Percentiles rank a stretch among this genome's conserved stretches.
These are phyloP conservation scores for apple (Malus domestica) DNA, from an alignment of 306 rosid species.

Conservation along the genomic window DNA sequence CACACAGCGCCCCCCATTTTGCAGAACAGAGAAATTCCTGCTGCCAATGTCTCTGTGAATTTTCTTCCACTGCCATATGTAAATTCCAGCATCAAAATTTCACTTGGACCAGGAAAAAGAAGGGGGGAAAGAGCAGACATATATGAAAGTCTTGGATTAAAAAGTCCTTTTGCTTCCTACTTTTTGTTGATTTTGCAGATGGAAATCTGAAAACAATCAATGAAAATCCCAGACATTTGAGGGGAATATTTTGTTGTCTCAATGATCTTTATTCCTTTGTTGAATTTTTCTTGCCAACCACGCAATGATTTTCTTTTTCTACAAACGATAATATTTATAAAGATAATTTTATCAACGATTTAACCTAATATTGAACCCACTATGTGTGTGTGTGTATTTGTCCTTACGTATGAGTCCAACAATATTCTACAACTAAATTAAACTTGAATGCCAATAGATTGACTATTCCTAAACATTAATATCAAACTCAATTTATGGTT, in stretches of 20 bases:
- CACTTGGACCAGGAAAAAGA: background rate
- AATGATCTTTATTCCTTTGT: background rate
- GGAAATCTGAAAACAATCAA: slow-evolving; percentile 1
- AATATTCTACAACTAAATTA: too few species aligned
- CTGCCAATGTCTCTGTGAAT: background rate
- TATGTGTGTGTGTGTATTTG: rapidly evolving
- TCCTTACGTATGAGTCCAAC: too few species aligned
- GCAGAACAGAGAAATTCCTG: background rate
- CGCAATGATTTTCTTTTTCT: too few species aligned
- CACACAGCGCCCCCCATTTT: background rate
- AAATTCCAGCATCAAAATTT: slow-evolving; percentile 3
- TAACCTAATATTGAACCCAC: too few species aligned
- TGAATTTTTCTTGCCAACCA: too few species aligned
- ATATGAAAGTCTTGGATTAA: background rate
- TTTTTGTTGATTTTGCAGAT: background rate
- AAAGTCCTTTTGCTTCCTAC: background rate
- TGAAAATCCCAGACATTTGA: slow-evolving; percentile 1
- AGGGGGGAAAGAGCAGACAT: background rate
- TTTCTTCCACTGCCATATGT: background rate
- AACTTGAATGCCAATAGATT: background rate
- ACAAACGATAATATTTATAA: too few species aligned
- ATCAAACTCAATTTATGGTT: too few species aligned
- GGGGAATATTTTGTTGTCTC: background rate
- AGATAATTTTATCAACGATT: background rate
- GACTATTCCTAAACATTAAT: too few species aligned